These are phyloP conservation scores for Globisporangium sylvaticum DNA, from an alignment of 352 stramenopile species.

Conservation along the genomic window DNA sequence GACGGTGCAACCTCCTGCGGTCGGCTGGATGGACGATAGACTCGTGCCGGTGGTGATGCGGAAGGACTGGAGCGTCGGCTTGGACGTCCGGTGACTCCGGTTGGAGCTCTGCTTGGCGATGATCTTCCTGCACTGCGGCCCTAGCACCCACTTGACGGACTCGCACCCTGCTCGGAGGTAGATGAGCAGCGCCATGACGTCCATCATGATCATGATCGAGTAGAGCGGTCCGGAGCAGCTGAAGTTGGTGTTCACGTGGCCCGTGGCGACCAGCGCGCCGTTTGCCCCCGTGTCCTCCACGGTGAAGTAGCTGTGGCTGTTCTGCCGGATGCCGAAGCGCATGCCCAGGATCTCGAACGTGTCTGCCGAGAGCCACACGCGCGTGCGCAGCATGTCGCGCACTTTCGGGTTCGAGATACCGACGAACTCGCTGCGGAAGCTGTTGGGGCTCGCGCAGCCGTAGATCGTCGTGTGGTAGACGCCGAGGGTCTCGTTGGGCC, in stretches of 20 bases:
- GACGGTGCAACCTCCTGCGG: neutral
- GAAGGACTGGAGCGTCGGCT: neutral
- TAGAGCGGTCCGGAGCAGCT: slow-evolving; percentile 20
- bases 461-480: slow-evolving; percentile 17
- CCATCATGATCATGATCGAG: slow-evolving; percentile 21
- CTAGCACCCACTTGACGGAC: slow-evolving; percentile 13
- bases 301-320: slow-evolving; percentile 12
- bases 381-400: slow-evolving; percentile 12
- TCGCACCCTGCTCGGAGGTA: slow-evolving; percentile 15
- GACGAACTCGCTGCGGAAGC: slow-evolving; percentile 18
- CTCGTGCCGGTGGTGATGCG: neutral
- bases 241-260: slow-evolving; percentile 18
- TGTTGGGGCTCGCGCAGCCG: slow-evolving; percentile 23
- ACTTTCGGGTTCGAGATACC: slow-evolving; percentile 17
- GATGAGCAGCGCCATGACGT: slow-evolving; percentile 15
- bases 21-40: neutral
- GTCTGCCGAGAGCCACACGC: slow-evolving; percentile 20
- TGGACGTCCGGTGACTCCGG: neutral
- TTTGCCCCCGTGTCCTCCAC: slow-evolving; percentile 1
- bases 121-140: slow-evolving; percentile 10
- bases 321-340: slow-evolving; percentile 20
- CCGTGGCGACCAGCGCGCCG: neutral
- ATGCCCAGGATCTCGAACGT: slow-evolving; percentile 16
- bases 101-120: slow-evolving; percentile 2
- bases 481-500: slow-evolving; percentile 14